phyloP scores from a whole-genome alignment of 2,329 filamentous ascomycete genomes.

The Leptodontidium sp. region DNA sequence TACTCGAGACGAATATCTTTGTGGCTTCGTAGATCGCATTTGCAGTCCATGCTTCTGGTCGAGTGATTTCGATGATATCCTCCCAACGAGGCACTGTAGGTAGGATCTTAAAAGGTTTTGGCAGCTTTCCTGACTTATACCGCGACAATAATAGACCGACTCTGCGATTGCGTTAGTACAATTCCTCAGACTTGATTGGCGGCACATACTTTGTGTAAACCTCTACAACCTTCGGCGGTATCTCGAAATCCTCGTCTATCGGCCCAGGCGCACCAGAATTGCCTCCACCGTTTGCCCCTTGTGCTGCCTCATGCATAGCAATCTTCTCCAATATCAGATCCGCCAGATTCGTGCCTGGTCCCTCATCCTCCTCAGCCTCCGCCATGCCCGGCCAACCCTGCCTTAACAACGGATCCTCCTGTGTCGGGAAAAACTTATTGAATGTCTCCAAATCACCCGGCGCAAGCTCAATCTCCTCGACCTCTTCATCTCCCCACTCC shows the following conservation, averaged over 20 bases:
- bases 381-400: slow-evolving; percentile 40
- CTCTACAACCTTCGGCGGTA: slow-evolving; percentile 91
- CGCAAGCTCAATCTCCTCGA: slow-evolving; percentile 78
- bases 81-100: slow-evolving; percentile 94
- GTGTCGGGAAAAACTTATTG: slow-evolving; percentile 83
- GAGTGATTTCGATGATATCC: slow-evolving; percentile 84
- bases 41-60: slow-evolving; percentile 76
- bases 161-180: slow-evolving; percentile 52
- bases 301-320: slow-evolving; percentile 82
- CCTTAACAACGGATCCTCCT: slow-evolving; percentile 57
- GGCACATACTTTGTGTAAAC: slow-evolving; percentile 82
- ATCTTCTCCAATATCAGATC: slow-evolving; percentile 96
- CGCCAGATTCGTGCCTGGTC: slow-evolving; percentile 79
- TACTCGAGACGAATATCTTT: slow-evolving; percentile 88
- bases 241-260: slow-evolving; percentile 80
- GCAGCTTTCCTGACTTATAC: slow-evolving; percentile 95
- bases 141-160: slow-evolving; percentile 88
- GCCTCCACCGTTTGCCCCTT: slow-evolving; percentile 51
- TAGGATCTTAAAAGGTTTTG: slow-evolving; percentile 97
- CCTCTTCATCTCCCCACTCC: slow-evolving; percentile 76
- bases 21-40: slow-evolving; percentile 90
- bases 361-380: slow-evolving; percentile 53
- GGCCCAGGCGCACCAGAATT: slow-evolving; percentile 47
- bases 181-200: background rate
- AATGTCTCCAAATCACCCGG: slow-evolving; percentile 90